These are phyloP conservation scores for Phytophthora capsici DNA, from an alignment of 352 stramenopile genomes.

Conservation along the genomic window DNA sequence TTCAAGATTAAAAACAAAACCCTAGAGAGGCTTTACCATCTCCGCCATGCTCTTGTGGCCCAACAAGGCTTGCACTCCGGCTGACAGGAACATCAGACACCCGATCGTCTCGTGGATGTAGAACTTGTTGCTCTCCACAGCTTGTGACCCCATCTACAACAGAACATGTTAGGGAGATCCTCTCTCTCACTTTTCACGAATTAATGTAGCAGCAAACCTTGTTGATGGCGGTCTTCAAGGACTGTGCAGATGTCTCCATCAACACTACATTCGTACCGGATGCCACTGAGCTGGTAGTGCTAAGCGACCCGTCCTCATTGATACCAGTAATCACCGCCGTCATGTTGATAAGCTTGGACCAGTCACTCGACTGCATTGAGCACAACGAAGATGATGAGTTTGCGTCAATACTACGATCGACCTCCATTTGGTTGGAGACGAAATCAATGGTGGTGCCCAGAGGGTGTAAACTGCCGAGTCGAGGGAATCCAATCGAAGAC, in stretches of 20 bases:
- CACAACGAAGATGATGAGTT: slow-evolving; percentile 69
- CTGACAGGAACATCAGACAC: slow-evolving; percentile 89
- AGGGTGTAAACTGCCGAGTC: slow-evolving; percentile 83
- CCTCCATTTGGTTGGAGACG: slow-evolving; percentile 73
- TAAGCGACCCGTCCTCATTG: slow-evolving; percentile 84
- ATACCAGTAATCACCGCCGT: slow-evolving; percentile 87
- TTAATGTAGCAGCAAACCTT: slow-evolving; percentile 43
- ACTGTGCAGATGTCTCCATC: slow-evolving; percentile 87
- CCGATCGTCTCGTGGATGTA: slow-evolving; percentile 84
- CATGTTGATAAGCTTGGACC: slow-evolving; percentile 86
- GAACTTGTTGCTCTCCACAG: slow-evolving; percentile 81
- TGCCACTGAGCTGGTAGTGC: slow-evolving; percentile 78
- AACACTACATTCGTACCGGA: slow-evolving; percentile 83
- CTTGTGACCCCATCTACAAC: slow-evolving; percentile 75
- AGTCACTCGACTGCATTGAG: slow-evolving; percentile 84
- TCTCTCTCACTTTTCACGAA: background rate
- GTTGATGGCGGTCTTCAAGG: slow-evolving; percentile 85
- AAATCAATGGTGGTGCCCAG: slow-evolving; percentile 86
- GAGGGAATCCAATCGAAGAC: slow-evolving; percentile 79
- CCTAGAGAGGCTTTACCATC: slow-evolving; percentile 77
- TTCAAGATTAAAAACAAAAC: too few species aligned
- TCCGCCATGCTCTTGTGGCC: slow-evolving; percentile 90
- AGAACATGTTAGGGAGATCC: slow-evolving; percentile 9
- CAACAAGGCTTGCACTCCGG: slow-evolving; percentile 82
- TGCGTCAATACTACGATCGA: slow-evolving; percentile 56